A percentile compares a stretch with the other conserved stretches of the same genome.
Evolutionary conservation across 305 asterid species (phyloP).

Genomic region (Euphrasia arctica): DNA sequence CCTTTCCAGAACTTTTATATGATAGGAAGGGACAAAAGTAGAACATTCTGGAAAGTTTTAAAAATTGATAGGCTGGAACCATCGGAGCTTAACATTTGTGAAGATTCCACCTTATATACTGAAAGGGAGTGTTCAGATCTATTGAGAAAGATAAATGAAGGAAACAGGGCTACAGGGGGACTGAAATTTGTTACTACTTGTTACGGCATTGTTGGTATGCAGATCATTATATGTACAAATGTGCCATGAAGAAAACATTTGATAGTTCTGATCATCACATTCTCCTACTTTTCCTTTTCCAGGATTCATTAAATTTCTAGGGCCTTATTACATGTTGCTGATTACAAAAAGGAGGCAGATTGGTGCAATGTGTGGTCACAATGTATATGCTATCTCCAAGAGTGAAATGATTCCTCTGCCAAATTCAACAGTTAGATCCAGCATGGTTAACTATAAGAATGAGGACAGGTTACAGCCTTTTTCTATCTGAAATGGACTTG

Average conservation of each 20-base stretch:
- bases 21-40: conserved; percentile 91
- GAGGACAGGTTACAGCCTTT: conserved; percentile 74
- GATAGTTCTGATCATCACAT: conserved; percentile 16
- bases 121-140: conserved; percentile 90
- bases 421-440: conserved; percentile 57
- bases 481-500: conserved; percentile 17
- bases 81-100: conserved; percentile 71
- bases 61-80: conserved; percentile 85
- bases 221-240: conserved; percentile 1
- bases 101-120: conserved; percentile 76
- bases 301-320: conserved; percentile 90
- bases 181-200: conserved; percentile 84
- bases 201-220: conserved; percentile 96
- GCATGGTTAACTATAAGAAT: conserved; percentile 52
- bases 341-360: conserved; percentile 91
- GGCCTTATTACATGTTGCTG: conserved; percentile 95
- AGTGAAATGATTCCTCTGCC: conserved; percentile 82
- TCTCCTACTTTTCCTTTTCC: conserved; percentile 26
- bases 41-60: conserved; percentile 82
- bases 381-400: conserved; percentile 78
- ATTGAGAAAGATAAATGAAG: conserved; percentile 87
- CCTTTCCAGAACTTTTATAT: conserved; percentile 79
- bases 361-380: conserved; percentile 93
- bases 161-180: conserved; percentile 88
- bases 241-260: background rate